These are phyloP conservation scores for Phanerochaete carnosa DNA, from an alignment of 768 basidiomycete species.

Conservation along the genomic window DNA sequence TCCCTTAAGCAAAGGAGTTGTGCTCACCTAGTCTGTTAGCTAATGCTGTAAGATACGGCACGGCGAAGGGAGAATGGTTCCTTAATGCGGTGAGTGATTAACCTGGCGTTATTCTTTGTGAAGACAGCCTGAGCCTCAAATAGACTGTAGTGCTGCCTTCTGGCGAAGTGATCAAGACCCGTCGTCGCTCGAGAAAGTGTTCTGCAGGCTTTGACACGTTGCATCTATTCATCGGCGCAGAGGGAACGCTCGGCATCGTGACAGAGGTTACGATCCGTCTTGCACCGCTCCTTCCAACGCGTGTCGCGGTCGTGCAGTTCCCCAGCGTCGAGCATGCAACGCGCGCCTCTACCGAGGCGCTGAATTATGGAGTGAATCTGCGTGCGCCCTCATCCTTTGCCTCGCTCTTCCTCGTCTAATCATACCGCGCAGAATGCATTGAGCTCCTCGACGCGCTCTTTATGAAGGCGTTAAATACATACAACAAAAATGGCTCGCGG, in stretches of 20 bases:
- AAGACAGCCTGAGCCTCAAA: not conserved
- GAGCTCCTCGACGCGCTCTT: conserved; percentile 76
- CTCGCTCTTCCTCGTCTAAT: not conserved
- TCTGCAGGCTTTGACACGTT: conserved; percentile 86
- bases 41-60: conserved; percentile 84
- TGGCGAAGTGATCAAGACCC: conserved; percentile 89
- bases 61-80: conserved; percentile 89
- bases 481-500: conserved; percentile 33
- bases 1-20: not conserved
- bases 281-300: conserved; percentile 77
- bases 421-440: conserved; percentile 59
- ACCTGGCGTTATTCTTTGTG: not conserved
- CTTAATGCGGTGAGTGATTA: conserved; percentile 61
- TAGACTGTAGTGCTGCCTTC: conserved; percentile 88
- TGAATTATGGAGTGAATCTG: conserved; percentile 70
- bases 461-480: conserved; percentile 60
- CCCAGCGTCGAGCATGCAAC: conserved; percentile 72
- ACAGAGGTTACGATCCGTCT: conserved; percentile 87
- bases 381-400: conserved; percentile 41
- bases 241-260: conserved; percentile 81
- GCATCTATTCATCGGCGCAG: conserved; percentile 84
- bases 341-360: conserved; percentile 68
- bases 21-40: conserved; percentile 32
- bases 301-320: conserved; percentile 81
- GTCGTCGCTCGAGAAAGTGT: conserved; percentile 73